These are phyloP conservation scores for Hygrophoropsis aurantiaca DNA, from an alignment of 768 basidiomycete genomes.

Conservation along the genomic window DNA sequence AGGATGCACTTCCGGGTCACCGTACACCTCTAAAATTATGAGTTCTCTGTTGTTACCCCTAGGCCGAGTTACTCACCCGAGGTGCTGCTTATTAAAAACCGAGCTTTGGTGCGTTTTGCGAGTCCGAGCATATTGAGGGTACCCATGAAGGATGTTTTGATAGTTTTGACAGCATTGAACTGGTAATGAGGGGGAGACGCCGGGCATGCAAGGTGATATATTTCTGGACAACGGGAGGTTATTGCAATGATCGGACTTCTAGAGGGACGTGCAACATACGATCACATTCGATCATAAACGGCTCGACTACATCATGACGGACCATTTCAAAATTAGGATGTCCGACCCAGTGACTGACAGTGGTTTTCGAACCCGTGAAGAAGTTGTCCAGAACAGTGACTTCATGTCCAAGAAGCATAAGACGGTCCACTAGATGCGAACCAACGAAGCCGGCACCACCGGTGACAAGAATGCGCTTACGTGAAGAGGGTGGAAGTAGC, in stretches of 20 bases:
- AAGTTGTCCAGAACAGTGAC: slow-evolving; percentile 98
- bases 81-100: slow-evolving; percentile 94
- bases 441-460: slow-evolving; percentile 99
- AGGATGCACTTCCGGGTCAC: slow-evolving; percentile 97
- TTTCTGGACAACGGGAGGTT: slow-evolving; percentile 54
- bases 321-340: slow-evolving; percentile 99
- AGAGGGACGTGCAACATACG: slow-evolving; percentile 52
- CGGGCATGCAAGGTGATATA: slow-evolving; percentile 98
- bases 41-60: neutral
- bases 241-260: neutral
- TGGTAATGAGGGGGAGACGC: slow-evolving; percentile 98
- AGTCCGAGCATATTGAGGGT: slow-evolving; percentile 98
- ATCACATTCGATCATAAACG: slow-evolving; percentile 98
- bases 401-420: slow-evolving; percentile 97
- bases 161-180: slow-evolving; percentile 95
- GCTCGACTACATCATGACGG: slow-evolving; percentile 95
- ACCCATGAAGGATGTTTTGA: slow-evolving; percentile 98
- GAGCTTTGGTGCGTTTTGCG: slow-evolving; percentile 95
- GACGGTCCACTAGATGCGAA: slow-evolving; percentile 94
- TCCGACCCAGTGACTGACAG: slow-evolving; percentile 92
- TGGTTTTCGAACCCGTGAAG: slow-evolving; percentile 98
- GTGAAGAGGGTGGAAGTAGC: slow-evolving; percentile 69
- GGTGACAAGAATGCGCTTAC: slow-evolving; percentile 92
- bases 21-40: slow-evolving; percentile 81
- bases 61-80: slow-evolving; percentile 60